Conservation (phyloP, 805 yeast species). For the Saccharomycopsis fibuligera region DNA sequence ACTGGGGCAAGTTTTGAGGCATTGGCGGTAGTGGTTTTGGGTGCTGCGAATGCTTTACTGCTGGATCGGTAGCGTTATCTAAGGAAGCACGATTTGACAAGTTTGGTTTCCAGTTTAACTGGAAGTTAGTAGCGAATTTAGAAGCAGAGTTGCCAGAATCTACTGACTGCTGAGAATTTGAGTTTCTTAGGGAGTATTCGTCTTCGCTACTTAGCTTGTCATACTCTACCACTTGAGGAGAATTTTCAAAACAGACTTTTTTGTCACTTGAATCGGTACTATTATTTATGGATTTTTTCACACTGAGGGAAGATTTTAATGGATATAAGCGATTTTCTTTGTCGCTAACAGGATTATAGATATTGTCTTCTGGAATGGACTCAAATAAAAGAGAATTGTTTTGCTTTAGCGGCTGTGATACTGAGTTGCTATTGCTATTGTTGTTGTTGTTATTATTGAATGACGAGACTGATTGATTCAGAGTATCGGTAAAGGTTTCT, state of each 20-base stretch:
- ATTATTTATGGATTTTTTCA: background rate
- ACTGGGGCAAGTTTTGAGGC: constrained; percentile 16
- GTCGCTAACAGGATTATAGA: constrained; percentile 1
- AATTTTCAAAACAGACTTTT: constrained; percentile 18
- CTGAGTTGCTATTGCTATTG: no score
- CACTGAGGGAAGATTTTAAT: constrained; percentile 7
- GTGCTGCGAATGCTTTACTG: constrained; percentile 5
- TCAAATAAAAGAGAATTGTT: constrained; percentile 6
- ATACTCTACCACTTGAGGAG: constrained; percentile 17
- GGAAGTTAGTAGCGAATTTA: constrained; percentile 7
- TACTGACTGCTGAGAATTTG: constrained; percentile 6
- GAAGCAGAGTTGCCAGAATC: background rate
- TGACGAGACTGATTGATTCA: no score
- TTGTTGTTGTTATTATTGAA: no score
- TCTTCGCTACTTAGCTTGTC: constrained; percentile 19
- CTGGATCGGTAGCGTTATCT: background rate
- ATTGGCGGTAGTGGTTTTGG: constrained; percentile 21
- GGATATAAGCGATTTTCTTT: constrained; percentile 2
- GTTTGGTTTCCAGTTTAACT: constrained; percentile 15
- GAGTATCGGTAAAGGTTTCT: no score
- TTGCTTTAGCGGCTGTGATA: no score
- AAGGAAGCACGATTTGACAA: background rate
- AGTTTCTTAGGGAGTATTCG: constrained; percentile 9
- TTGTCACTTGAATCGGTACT: constrained; percentile 3
- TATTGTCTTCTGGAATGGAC: constrained; percentile 14